phyloP scores from a whole-genome alignment of 805 yeast genomes.

The Metschnikowia borealis region DNA sequence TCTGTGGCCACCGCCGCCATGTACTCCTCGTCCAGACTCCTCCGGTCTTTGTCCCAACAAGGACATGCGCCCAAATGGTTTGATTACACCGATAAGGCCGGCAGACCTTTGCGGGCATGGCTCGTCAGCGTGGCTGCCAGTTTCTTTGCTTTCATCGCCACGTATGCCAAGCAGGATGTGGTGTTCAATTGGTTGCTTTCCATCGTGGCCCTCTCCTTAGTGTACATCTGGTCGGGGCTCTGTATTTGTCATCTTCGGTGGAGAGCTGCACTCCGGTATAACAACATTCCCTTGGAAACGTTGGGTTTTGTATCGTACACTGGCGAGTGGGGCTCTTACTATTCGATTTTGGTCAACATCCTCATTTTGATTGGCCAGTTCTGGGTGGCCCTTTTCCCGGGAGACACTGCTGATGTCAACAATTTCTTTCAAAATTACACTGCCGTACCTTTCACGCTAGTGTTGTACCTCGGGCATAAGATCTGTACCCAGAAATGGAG shows the following conservation, averaged over 20 bases:
- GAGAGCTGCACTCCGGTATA: constrained; percentile 24
- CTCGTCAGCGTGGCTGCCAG: constrained; percentile 18
- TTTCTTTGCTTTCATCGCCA: constrained; percentile 25
- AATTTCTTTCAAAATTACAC: constrained; percentile 26
- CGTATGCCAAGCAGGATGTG: constrained; percentile 28
- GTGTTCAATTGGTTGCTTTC: constrained; percentile 30
- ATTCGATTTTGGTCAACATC: constrained; percentile 27
- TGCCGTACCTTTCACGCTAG: constrained; percentile 21
- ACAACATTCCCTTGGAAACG: constrained; percentile 18
- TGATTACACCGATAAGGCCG: constrained; percentile 27
- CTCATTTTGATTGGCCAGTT: constrained; percentile 40
- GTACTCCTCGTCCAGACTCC: constrained; percentile 24
- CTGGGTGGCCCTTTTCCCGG: constrained; percentile 42
- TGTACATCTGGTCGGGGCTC: constrained; percentile 25
- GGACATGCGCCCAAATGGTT: constrained; percentile 28
- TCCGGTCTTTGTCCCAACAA: constrained; percentile 25
- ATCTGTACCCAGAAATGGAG: constrained; percentile 19
- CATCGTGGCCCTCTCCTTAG: constrained; percentile 24
- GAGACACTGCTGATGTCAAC: constrained; percentile 22
- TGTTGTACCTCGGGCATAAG: constrained; percentile 23
- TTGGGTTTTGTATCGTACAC: constrained; percentile 33
- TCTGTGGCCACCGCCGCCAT: constrained; percentile 30
- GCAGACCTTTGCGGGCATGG: constrained; percentile 27
- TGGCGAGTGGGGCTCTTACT: constrained; percentile 38
- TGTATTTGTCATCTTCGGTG: constrained; percentile 26